These are phyloP conservation scores for Ceratobasidium sp. DNA, from an alignment of 1,284 basidiomycete species.

Conservation along the genomic window DNA sequence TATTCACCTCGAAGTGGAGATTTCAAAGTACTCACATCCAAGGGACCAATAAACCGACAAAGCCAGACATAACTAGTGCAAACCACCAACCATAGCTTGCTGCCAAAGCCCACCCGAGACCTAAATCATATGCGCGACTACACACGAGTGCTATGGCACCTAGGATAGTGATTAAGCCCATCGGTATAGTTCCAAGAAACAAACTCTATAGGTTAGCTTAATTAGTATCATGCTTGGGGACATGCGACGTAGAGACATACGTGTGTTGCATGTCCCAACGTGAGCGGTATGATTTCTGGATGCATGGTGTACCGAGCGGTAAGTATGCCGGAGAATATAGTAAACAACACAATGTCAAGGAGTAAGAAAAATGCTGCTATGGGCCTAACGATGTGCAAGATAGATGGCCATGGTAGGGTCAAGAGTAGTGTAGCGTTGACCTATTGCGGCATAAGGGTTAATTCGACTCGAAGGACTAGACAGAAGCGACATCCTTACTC, in stretches of 20 bases:
- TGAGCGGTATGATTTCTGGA: slow-evolving; percentile 33
- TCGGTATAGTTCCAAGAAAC: slow-evolving; percentile 38
- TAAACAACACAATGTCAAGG: slow-evolving; percentile 22
- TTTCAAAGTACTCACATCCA: slow-evolving; percentile 15
- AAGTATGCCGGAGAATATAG: slow-evolving; percentile 11
- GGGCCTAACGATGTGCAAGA: slow-evolving; percentile 28
- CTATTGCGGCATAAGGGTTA: background rate
- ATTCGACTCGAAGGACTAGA: background rate
- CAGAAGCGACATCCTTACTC: background rate
- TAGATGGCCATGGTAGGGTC: slow-evolving; percentile 35
- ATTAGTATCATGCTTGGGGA: background rate
- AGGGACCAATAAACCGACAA: slow-evolving; percentile 32
- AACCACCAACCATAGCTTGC: slow-evolving; percentile 41
- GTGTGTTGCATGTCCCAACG: slow-evolving; percentile 31
- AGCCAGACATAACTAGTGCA: slow-evolving; percentile 36
- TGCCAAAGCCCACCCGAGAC: slow-evolving; percentile 17
- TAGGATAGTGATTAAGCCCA: slow-evolving; percentile 37
- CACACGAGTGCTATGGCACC: slow-evolving; percentile 34
- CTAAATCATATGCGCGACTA: slow-evolving; percentile 23
- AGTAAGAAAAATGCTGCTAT: slow-evolving; percentile 31
- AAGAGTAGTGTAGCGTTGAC: slow-evolving; percentile 27
- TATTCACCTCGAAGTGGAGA: too few species aligned
- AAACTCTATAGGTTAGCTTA: slow-evolving; percentile 1
- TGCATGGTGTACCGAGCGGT: slow-evolving; percentile 36
- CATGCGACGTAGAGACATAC: background rate